Evolutionary conservation across 2,329 filamentous ascomycete genomes (phyloP).

Genomic region (Sphaerostilbella broomeana): DNA sequence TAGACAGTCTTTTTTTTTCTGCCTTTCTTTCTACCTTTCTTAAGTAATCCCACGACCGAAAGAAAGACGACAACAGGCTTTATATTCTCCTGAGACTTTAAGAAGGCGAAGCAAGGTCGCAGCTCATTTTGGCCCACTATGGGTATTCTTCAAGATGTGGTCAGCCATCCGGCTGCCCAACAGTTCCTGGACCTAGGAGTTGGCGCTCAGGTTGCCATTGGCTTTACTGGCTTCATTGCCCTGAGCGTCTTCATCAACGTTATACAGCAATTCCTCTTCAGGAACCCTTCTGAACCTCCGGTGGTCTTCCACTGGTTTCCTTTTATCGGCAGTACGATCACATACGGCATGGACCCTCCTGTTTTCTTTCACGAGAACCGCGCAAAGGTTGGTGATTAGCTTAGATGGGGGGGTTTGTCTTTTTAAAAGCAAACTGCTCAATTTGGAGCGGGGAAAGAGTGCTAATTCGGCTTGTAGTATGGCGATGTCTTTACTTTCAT

Average conservation of each 20-base stretch:
- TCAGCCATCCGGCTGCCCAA: constrained; percentile 43
- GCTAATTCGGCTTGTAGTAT: constrained; percentile 58
- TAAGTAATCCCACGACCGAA: too few species aligned
- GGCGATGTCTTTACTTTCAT: constrained; percentile 88
- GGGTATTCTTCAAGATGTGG: constrained; percentile 49
- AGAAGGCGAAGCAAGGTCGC: background rate
- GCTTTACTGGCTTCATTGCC: constrained; percentile 38
- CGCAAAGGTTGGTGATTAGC: constrained; percentile 59
- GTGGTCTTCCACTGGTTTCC: constrained; percentile 78
- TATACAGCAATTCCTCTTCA: constrained; percentile 69
- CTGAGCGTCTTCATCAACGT: constrained; percentile 70
- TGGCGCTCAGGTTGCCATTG: constrained; percentile 41
- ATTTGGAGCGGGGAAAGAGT: too few species aligned
- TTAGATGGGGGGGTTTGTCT: too few species aligned
- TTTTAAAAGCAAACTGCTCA: too few species aligned
- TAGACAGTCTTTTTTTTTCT: background rate
- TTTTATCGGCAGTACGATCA: constrained; percentile 82
- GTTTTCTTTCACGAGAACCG: constrained; percentile 73
- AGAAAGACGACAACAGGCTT: too few species aligned
- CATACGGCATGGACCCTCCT: constrained; percentile 91
- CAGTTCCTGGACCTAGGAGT: constrained; percentile 43
- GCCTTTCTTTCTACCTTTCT: constrained; percentile 3
- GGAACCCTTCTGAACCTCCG: constrained; percentile 74
- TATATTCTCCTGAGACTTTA: background rate
- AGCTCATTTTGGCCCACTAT: constrained; percentile 28